Base-by-base conservation (phyloP, 345 rosid genomes). In the Laguncularia racemosa region DNA sequence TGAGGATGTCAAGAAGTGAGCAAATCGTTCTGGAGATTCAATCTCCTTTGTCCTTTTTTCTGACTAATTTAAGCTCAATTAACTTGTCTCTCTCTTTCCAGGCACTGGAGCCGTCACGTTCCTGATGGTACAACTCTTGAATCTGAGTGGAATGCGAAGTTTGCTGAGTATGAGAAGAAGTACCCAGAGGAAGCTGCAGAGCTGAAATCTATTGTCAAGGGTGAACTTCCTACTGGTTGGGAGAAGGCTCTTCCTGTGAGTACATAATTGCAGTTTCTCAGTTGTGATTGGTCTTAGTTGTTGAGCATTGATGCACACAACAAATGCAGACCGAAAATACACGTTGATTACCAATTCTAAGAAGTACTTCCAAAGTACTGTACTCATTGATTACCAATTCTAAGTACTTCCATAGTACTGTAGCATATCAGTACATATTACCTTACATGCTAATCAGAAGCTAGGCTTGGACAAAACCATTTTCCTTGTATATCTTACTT, bases 91-190 rank as follows among this genome's bases (percentile, higher is more conserved):
- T 60, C 44, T 23, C 65, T 68, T 54, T 59, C 38, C 71, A 95
- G 99, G 73, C 99, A 95, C 64, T 95, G 99, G 99, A 88, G 93
- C 56, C 95, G 97, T 67, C 99, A 95, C 51, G 60, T 47, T 3
- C 63, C 87, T 38, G 59, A 48, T n/a, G 99, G 99, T 21, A 78
- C 90, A 67, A 52, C 89, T 20, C 64, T 83, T 46, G 97, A 91
- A 79, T 79, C 93, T 56, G 95, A 85, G 62, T 95, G 99, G 99
- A 90, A 75, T 62, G 76, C 91, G 53, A 81, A 78, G 68, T 95
- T 84, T 56, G 84, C 93, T 3, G 96, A 77, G 50, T 95, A 88
- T 63, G 95, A 84, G 76, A 82, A 83, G 83, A 90, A 95, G 67
- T 90, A 90, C 79, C 58, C 61, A 26, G 93, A 88, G 48, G 99